These are phyloP conservation scores for Boletus calvinii DNA, from an alignment of 1,284 basidiomycete species.

Conservation along the genomic window DNA sequence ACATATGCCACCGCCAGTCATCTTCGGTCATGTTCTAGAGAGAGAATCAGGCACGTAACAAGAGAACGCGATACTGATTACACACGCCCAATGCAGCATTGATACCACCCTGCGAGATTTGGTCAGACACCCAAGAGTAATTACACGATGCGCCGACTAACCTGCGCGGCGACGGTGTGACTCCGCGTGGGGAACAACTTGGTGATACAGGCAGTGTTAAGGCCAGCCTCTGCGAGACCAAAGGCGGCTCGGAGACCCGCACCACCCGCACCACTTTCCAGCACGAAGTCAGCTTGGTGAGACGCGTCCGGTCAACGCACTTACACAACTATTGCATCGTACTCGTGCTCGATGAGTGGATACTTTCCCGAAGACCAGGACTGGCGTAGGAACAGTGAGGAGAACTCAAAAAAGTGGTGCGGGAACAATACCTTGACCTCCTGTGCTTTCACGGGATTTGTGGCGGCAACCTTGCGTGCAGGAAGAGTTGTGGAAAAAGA, in stretches of 20 bases:
- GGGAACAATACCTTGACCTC: slow-evolving; percentile 64
- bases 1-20: slow-evolving; percentile 99
- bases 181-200: slow-evolving; percentile 99
- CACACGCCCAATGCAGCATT: slow-evolving; percentile 95
- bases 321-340: slow-evolving; percentile 95
- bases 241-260: slow-evolving; percentile 98
- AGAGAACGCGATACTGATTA: slow-evolving; percentile 20
- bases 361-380: slow-evolving; percentile 84
- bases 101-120: slow-evolving; percentile 80
- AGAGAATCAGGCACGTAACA: slow-evolving; percentile 8
- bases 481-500: slow-evolving; percentile 63
- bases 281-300: slow-evolving; percentile 14
- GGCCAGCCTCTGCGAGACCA: slow-evolving; percentile 96
- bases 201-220: slow-evolving; percentile 98
- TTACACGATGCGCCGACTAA: slow-evolving; percentile 34
- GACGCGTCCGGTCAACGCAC: slow-evolving; percentile 35
- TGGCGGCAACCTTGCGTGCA: slow-evolving; percentile 64
- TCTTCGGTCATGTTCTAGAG: slow-evolving; percentile 97
- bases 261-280: slow-evolving; percentile 88
- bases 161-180: slow-evolving; percentile 98
- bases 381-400: slow-evolving; percentile 36
- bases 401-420: slow-evolving; percentile 11
- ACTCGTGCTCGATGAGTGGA: slow-evolving; percentile 96
- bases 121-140: slow-evolving; percentile 12
- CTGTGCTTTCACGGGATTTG: slow-evolving; percentile 79